phyloP scores from a whole-genome alignment of 257 asterid species.

The Anisodus tanguticus region DNA sequence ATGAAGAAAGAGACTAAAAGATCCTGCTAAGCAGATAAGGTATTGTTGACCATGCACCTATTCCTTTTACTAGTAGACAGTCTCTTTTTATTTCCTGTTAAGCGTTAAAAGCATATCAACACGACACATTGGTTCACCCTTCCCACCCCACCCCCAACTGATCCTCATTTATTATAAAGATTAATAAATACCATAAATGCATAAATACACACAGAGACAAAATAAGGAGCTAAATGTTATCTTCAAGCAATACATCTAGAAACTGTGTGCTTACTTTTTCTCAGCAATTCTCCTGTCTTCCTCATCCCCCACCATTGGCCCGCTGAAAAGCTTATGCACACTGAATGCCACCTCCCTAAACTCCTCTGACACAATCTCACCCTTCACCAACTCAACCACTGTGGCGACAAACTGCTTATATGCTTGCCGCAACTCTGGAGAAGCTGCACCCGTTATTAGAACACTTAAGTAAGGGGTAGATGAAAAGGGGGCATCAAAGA shows the following conservation, averaged over 20 bases:
- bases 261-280: conserved; percentile 51
- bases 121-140: conserved; percentile 10
- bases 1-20: not conserved
- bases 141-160: not conserved
- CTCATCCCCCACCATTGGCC: conserved; percentile 50
- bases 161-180: conserved; percentile 16
- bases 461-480: not conserved
- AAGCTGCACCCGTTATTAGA: conserved; percentile 54
- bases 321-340: conserved; percentile 60
- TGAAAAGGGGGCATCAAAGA: not conserved
- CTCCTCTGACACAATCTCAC: conserved; percentile 85
- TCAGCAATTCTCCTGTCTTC: conserved; percentile 50
- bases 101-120: conserved; percentile 2
- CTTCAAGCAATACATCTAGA: conserved; percentile 18
- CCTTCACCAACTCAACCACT: conserved; percentile 80
- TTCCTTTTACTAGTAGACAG: not conserved
- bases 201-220: conserved; percentile 6
- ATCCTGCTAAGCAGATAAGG: not conserved
- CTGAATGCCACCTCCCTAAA: conserved; percentile 81
- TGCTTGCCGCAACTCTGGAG: conserved; percentile 67
- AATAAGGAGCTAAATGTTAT: not conserved
- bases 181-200: not conserved
- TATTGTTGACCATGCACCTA: not conserved
- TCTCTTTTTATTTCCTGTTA: not conserved
- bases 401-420: conserved; percentile 75